Percentiles rank a stretch among this genome's conserved stretches.
Evolutionary conservation across 225 moss, liverwort and hornwort genomes (phyloP).

Genomic region (Polytrichum commune): DNA sequence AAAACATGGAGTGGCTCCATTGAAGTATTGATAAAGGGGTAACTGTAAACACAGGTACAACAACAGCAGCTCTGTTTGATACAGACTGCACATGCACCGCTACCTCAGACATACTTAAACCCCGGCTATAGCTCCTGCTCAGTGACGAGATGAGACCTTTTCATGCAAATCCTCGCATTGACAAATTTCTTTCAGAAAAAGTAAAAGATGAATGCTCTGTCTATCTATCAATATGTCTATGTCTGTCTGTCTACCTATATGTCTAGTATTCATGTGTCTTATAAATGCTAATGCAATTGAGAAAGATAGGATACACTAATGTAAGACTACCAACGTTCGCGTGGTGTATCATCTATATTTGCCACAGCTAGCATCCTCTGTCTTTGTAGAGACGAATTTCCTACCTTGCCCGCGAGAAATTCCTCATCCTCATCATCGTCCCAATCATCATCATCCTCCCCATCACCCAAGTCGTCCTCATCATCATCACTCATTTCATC

Average conservation of each 20-base stretch:
- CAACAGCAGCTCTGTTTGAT: no score
- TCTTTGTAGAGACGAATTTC: constrained; percentile 33
- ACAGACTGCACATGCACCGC: no score
- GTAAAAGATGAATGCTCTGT: no score
- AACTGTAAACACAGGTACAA: no score
- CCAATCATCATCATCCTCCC: constrained; percentile 28
- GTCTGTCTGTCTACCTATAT: no score
- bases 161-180: no score
- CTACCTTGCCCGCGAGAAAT: not conserved
- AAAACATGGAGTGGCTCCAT: no score
- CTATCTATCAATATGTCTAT: not conserved
- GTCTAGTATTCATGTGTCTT: not conserved
- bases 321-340: constrained; percentile 54
- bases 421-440: constrained; percentile 22
- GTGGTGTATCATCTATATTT: constrained; percentile 25
- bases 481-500: constrained; percentile 44
- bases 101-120: no score
- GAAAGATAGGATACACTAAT: not conserved
- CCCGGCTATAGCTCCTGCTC: no score
- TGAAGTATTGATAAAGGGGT: no score
- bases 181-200: no score
- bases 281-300: not conserved
- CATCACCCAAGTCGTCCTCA: constrained; percentile 26
- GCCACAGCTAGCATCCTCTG: constrained; percentile 20
- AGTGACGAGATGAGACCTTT: no score